Percentiles rank a stretch among this genome's conserved stretches.
Evolutionary conservation across 805 yeast species (phyloP).

Genomic region (Nakazawaea pomicola): DNA sequence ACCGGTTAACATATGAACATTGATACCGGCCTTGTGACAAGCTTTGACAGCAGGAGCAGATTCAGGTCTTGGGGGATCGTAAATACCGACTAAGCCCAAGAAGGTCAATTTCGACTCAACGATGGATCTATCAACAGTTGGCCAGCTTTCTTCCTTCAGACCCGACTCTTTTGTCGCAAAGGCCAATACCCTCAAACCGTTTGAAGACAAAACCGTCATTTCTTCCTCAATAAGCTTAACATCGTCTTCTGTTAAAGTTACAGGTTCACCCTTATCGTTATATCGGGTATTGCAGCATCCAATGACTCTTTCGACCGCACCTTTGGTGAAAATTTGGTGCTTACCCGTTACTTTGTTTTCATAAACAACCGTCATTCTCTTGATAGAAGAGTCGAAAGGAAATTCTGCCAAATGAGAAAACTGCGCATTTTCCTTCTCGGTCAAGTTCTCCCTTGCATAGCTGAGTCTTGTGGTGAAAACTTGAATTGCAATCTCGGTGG

Average conservation of each 20-base stretch:
- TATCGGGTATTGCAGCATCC: conserved; percentile 52
- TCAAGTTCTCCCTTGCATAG: conserved; percentile 38
- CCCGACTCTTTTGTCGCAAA: conserved; percentile 46
- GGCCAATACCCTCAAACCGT: conserved; percentile 71
- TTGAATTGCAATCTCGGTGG: conserved; percentile 85
- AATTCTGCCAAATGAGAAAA: conserved; percentile 53
- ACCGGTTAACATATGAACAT: conserved; percentile 79
- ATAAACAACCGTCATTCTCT: conserved; percentile 67
- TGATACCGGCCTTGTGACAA: conserved; percentile 72
- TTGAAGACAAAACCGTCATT: conserved; percentile 54
- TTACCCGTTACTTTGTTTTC: conserved; percentile 24
- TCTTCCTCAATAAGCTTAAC: conserved; percentile 41
- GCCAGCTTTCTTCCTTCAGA: conserved; percentile 24
- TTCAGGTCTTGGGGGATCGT: conserved; percentile 76
- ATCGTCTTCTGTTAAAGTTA: conserved; percentile 36
- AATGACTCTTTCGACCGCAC: conserved; percentile 71
- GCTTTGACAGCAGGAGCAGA: conserved; percentile 57
- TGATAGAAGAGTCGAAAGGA: conserved; percentile 72
- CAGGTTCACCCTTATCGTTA: conserved; percentile 25
- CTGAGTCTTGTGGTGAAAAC: conserved; percentile 63
- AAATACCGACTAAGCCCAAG: conserved; percentile 69
- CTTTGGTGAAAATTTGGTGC: conserved; percentile 47
- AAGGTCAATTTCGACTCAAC: conserved; percentile 54
- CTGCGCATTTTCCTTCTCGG: conserved; percentile 29
- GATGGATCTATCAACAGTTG: conserved; percentile 29